phyloP scores from a whole-genome alignment of 2,329 filamentous ascomycete species.

The Colletotrichum shisoi region DNA sequence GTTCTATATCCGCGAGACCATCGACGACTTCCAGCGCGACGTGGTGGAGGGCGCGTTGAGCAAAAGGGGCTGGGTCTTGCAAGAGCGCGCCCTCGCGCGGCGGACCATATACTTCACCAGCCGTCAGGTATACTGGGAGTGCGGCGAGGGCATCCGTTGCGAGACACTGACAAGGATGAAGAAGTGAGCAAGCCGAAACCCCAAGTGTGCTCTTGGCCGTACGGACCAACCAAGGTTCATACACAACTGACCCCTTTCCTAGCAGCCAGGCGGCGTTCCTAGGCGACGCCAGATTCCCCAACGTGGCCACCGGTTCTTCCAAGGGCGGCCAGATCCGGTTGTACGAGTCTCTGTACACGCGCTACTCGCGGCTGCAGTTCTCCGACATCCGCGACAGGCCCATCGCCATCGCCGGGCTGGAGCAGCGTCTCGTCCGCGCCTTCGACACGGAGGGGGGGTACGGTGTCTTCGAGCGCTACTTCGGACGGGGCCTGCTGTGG shows the following conservation, averaged over 20 bases:
- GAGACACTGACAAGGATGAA: slow-evolving; percentile 47
- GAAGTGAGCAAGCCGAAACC: slow-evolving; percentile 44
- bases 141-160: slow-evolving; percentile 44
- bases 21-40: slow-evolving; percentile 44
- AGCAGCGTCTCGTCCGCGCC: neutral
- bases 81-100: slow-evolving; percentile 8
- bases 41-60: neutral
- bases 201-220: neutral
- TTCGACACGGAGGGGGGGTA: neutral
- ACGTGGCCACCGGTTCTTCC: neutral
- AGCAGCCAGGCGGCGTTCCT: slow-evolving; percentile 8
- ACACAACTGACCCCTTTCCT: neutral
- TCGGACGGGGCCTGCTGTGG: slow-evolving; percentile 9
- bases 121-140: slow-evolving; percentile 12
- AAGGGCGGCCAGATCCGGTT: slow-evolving; percentile 8
- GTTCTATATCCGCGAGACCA: slow-evolving; percentile 40
- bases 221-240: neutral
- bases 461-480: slow-evolving; percentile 1
- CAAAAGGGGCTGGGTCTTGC: slow-evolving; percentile 13
- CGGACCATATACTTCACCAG: slow-evolving; percentile 5
- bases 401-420: slow-evolving; percentile 1
- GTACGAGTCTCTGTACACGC: slow-evolving; percentile 6
- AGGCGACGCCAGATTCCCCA: slow-evolving; percentile 6
- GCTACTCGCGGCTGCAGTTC: slow-evolving; percentile 1
- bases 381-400: slow-evolving; percentile 3